These are phyloP conservation scores for Aspergillus biplanus DNA, from an alignment of 495 filamentous ascomycete genomes.

Conservation along the genomic window DNA sequence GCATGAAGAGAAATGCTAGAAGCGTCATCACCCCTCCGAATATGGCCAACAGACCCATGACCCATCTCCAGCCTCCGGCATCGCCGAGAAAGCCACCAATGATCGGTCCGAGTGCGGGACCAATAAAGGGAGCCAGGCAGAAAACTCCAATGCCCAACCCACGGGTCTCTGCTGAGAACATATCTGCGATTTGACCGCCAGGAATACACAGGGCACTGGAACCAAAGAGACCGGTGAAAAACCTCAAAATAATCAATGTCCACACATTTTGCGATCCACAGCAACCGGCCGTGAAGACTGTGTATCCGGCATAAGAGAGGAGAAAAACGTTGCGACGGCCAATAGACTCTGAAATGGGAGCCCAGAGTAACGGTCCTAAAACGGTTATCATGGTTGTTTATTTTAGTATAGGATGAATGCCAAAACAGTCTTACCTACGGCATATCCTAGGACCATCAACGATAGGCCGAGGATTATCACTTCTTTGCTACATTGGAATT, in stretches of 20 bases:
- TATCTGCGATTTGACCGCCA: conserved; percentile 52
- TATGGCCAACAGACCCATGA: conserved; percentile 46
- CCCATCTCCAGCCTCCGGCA: conserved; percentile 26
- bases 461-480: conserved; percentile 62
- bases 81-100: conserved; percentile 25
- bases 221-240: conserved; percentile 50
- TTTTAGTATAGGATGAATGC: no score
- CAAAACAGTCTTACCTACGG: conserved; percentile 21
- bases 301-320: conserved; percentile 49
- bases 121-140: conserved; percentile 50
- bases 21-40: conserved; percentile 48
- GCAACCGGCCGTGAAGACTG: conserved; percentile 49
- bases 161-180: conserved; percentile 48
- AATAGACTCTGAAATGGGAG: conserved; percentile 61
- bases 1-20: conserved; percentile 40
- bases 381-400: no score
- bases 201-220: conserved; percentile 49
- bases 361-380: conserved; percentile 53
- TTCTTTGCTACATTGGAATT: conserved; percentile 55
- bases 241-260: conserved; percentile 54
- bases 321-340: conserved; percentile 52
- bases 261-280: conserved; percentile 44
- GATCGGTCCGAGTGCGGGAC: conserved; percentile 35
- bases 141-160: conserved; percentile 53
- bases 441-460: conserved; percentile 57